Conservation (phyloP, 805 yeast species). For the Kodamaea laetipori region DNA sequence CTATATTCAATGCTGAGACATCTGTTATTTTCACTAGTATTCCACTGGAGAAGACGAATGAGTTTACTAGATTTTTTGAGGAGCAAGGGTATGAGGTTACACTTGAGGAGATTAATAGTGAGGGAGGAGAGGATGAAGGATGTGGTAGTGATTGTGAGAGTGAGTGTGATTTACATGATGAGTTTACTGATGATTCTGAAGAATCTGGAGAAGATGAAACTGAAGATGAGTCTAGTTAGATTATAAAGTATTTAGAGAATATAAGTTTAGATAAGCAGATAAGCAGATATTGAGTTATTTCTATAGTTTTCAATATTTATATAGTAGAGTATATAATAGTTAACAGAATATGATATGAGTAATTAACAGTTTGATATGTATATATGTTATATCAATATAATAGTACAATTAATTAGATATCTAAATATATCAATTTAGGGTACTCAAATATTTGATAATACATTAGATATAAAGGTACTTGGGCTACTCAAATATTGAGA, state of each 20-base stretch:
- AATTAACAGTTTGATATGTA: too few relatives aligned
- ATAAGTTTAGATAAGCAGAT: neutral
- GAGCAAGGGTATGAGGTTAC: constrained; percentile 60
- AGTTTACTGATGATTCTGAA: constrained; percentile 6
- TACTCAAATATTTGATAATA: too few relatives aligned
- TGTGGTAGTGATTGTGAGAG: constrained; percentile 5
- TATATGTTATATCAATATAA: too few relatives aligned
- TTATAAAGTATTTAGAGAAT: neutral
- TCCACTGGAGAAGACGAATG: constrained; percentile 63
- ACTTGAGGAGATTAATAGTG: constrained; percentile 52
- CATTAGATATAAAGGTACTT: too few relatives aligned
- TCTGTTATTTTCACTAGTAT: constrained; percentile 71
- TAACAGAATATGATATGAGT: too few relatives aligned
- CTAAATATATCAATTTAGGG: too few relatives aligned
- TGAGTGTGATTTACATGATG: constrained; percentile 3
- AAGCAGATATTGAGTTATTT: too few relatives aligned
- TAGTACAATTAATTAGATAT: too few relatives aligned
- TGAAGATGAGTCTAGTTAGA: too few relatives aligned
- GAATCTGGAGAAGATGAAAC: constrained; percentile 3
- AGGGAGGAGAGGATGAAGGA: constrained; percentile 11
- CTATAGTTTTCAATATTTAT: too few relatives aligned
- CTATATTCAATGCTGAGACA: constrained; percentile 57
- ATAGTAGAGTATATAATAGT: too few relatives aligned
- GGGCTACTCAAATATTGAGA: too few relatives aligned
- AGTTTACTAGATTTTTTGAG: constrained; percentile 49